phyloP scores from a whole-genome alignment of 179 eudicot species.

The Monotropa hypopitys region DNA sequence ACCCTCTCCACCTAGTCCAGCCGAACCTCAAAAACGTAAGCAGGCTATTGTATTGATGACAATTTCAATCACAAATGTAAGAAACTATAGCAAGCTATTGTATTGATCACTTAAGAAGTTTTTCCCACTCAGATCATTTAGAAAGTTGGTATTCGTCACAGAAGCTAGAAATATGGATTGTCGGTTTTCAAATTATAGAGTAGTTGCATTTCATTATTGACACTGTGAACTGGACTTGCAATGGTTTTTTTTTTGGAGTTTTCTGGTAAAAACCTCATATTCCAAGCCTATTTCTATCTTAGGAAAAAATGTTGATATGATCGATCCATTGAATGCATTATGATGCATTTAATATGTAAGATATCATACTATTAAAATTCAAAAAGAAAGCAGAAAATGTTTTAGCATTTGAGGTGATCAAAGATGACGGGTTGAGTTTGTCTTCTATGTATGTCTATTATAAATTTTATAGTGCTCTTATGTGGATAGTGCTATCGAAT shows the following conservation, averaged over 20 bases:
- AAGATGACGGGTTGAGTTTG: no score
- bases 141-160: neutral
- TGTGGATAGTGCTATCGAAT: neutral
- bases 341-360: neutral
- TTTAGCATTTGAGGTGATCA: neutral
- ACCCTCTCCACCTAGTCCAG: constrained; percentile 55
- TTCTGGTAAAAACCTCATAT: neutral
- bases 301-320: neutral
- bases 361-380: neutral
- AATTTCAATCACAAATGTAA: neutral
- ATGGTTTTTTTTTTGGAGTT: neutral
- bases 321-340: neutral
- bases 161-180: neutral
- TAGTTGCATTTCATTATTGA: neutral
- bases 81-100: neutral
- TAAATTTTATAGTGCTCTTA: neutral
- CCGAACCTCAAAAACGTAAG: constrained; percentile 27
- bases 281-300: neutral
- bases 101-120: neutral
- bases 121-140: no score
- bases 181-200: neutral
- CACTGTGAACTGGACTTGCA: neutral
- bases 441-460: neutral
- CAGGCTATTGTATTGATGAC: neutral
- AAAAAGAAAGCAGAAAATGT: neutral